Base-by-base conservation (phyloP, 108 stramenopile genomes). In the Pseudonitzschia delicatissima region DNA sequence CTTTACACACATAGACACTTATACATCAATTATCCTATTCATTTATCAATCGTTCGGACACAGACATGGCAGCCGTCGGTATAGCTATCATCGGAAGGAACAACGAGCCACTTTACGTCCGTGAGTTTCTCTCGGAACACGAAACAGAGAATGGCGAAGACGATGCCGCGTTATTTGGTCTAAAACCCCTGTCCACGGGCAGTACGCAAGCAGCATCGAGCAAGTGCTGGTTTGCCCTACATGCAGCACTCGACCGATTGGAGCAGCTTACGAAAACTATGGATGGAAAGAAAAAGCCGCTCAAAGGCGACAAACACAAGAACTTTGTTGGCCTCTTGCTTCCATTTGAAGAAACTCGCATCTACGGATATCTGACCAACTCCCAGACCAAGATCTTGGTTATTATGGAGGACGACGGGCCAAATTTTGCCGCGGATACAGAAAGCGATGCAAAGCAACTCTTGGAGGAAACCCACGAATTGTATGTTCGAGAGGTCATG, bases 221-320 rank as follows among this genome's bases (percentile, higher is more conserved):
- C 31, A 45, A 52, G 49, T 67, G 69, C 36, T 52, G 77, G 51
- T 85, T 85, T 59, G 63, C 79, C 34, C 27, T 85, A 17, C 84
- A 85, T 68, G 51, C 81, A 17, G 84, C 84, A 12, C 62, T 85
- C 44, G 84, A 85, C 68, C 69, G 76, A 20, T 77, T 85, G 49
- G 84, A 82, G 27, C 78, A 85, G 73, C 26, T 85, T 42, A 65
- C 78, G 4, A 76, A 67, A 12, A 27, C 28, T 2, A 27, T 29
- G n/a, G 31, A 55, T 23, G 32, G 15, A 3, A 55, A 31, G 1
- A 55, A 55, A 55, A 73, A 73, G 21, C 68, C 72, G 15, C 75
- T 75, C 7, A 72, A 71, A 6, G 68, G 62, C 52, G 77, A 74
- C n/a, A 63, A 32, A 13, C 66, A 77, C 58, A 57, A 45, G 7